Evolutionary conservation across 1,139 yeast genomes (phyloP), one percentile per base, ranked within the genome.

Genomic region (Pichia sp.): DNA sequence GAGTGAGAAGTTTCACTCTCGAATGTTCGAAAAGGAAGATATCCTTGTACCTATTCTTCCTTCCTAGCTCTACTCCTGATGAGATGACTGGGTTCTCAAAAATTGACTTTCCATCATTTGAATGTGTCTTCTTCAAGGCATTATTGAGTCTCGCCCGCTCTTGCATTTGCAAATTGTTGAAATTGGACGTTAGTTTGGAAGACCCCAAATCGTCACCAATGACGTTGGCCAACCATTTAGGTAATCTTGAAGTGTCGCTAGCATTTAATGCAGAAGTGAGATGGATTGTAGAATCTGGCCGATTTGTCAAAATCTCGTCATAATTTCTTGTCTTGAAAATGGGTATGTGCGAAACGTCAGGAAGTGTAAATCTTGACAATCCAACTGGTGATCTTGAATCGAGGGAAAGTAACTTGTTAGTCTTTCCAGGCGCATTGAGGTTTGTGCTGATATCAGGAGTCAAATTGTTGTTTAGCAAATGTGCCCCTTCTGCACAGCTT

Each of bases 31-130:
- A 73, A 19, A 73, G 59, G 34, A 70, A 67, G 22, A 73, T 72
- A 49, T 73, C 78, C 48, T 71, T 72, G 52, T 73, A 73, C 34
- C 79, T 55, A 48, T 73, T 73, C 45, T 74, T 74, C 42, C 67
- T 63, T 18, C 79, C 78, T 37, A 62, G 62, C 45, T 73, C 79
- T 39, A 74, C 65, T 3, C 80, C 80, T 1, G 59, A 51, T 4
- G 59, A 49, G 25, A 58, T 49, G 18, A 44, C 38, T 11, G 62
- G 62, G 4, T 42, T 31, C 2, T 47, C 53, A n/a, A 37, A 30
- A 3, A 32, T 38, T n/a, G 38, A 18, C 12, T 26, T 16, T 5
- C 17, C 9, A 21, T 32, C 29, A 27, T 25, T 19, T 3, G 14
- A 28, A 17, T 38, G 34, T 5, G 16, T 28, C 4, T 27, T 24